Conservation (phyloP, 768 basidiomycete genomes). For the Lactarius psammicola region DNA sequence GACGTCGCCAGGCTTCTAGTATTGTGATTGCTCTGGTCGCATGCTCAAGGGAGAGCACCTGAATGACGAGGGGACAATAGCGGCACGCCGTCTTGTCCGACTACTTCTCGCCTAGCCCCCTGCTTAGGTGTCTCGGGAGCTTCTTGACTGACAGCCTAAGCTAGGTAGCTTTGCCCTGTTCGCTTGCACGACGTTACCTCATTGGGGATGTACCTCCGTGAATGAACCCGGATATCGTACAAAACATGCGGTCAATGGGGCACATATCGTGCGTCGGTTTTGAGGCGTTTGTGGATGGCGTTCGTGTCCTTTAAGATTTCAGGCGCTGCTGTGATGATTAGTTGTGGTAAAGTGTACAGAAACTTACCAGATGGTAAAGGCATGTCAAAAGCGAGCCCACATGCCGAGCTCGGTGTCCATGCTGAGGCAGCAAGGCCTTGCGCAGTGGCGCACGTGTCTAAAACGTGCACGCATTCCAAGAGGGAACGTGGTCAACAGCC, state of each 20-base stretch:
- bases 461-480: not conserved
- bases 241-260: not conserved
- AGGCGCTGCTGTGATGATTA: not conserved
- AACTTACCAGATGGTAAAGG: not conserved
- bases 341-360: not conserved
- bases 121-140: not conserved
- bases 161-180: not conserved
- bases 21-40: not conserved
- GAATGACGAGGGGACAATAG: not conserved
- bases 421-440: not conserved
- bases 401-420: not conserved
- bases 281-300: not conserved
- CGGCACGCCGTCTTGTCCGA: not conserved
- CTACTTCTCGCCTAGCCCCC: not conserved
- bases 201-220: not conserved
- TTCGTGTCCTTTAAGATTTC: not conserved
- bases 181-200: not conserved
- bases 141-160: not conserved
- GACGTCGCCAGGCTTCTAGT: not conserved
- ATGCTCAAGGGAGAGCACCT: not conserved
- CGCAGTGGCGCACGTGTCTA: not conserved
- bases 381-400: not conserved
- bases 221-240: not conserved
- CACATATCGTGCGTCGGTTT: not conserved
- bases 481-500: not conserved